These are phyloP conservation scores for Russula sp. DNA, from an alignment of 768 basidiomycete species.

Conservation along the genomic window DNA sequence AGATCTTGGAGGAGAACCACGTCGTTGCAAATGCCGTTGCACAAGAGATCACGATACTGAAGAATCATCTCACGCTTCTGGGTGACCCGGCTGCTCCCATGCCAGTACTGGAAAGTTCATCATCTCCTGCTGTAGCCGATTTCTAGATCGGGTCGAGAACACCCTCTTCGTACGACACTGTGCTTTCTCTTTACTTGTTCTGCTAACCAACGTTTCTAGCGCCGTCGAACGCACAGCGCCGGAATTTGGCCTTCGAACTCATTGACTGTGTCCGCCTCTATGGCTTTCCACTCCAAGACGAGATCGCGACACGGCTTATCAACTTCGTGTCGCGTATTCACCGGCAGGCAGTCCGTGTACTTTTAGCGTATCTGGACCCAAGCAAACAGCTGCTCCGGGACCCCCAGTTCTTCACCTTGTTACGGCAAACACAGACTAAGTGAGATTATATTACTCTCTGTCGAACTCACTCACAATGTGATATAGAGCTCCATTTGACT, in stretches of 20 bases:
- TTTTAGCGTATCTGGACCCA: constrained; percentile 49
- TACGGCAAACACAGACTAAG: constrained; percentile 10
- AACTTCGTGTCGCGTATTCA: constrained; percentile 43
- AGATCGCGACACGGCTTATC: constrained; percentile 45
- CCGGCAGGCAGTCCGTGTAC: constrained; percentile 41
- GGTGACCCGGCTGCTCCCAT: constrained; percentile 22
- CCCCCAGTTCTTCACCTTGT: constrained; percentile 5
- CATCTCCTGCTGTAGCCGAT: constrained; percentile 38
- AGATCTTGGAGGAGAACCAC: constrained; percentile 38
- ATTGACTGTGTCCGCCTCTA: constrained; percentile 63
- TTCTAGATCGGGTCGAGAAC: constrained; percentile 45
- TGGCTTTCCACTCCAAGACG: constrained; percentile 36
- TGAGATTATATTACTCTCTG: constrained; percentile 3
- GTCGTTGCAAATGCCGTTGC: constrained; percentile 39
- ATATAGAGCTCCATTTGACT: constrained; percentile 21
- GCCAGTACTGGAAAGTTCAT: constrained; percentile 14
- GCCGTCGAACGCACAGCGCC: constrained; percentile 37
- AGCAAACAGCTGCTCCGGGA: constrained; percentile 42
- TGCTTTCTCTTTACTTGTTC: background rate
- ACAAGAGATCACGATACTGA: constrained; percentile 47
- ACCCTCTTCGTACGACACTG: constrained; percentile 46
- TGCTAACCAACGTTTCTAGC: constrained; percentile 37
- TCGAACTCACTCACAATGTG: background rate
- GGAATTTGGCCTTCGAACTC: constrained; percentile 49
- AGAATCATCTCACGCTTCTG: constrained; percentile 39